Conservation (phyloP, 2,329 filamentous ascomycete genomes). For the Helminthosporium solani region DNA sequence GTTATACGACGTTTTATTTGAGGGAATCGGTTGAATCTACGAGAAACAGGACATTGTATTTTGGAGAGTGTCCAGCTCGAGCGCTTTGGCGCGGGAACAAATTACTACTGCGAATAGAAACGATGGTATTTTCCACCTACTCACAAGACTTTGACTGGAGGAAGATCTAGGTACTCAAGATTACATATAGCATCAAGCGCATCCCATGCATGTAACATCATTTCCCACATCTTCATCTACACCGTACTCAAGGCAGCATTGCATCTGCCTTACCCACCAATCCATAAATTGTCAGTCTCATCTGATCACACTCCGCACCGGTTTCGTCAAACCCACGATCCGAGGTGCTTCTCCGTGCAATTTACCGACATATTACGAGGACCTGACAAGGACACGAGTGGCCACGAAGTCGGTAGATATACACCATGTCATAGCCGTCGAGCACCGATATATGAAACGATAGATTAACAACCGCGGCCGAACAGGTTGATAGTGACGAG, state of each 20-base stretch:
- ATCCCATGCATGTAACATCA: not conserved
- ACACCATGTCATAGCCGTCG: not conserved
- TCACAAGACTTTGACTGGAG: too few relatives aligned
- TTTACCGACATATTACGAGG: constrained; percentile 6
- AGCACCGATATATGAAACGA: not conserved
- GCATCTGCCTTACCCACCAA: not conserved
- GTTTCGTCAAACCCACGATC: constrained; percentile 1
- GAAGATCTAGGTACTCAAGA: too few relatives aligned
- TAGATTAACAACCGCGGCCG: constrained; percentile 1
- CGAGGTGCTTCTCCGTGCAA: constrained; percentile 8
- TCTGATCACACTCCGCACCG: constrained; percentile 2
- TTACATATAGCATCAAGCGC: too few relatives aligned
- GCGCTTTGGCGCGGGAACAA: too few relatives aligned
- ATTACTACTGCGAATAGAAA: too few relatives aligned
- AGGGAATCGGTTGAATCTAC: too few relatives aligned
- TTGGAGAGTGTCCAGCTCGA: too few relatives aligned
- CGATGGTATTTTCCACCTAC: too few relatives aligned
- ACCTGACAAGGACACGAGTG: not conserved
- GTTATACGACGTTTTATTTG: too few relatives aligned
- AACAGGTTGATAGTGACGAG: not conserved
- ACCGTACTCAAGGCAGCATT: constrained; percentile 9
- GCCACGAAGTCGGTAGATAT: not conserved
- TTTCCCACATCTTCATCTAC: not conserved
- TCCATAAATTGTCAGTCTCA: not conserved
- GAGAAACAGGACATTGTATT: too few relatives aligned